Evolutionary conservation across 2,329 filamentous ascomycete species (phyloP), one percentile per base, ranked within the genome.

Genomic region (Gyromitra esculenta): DNA sequence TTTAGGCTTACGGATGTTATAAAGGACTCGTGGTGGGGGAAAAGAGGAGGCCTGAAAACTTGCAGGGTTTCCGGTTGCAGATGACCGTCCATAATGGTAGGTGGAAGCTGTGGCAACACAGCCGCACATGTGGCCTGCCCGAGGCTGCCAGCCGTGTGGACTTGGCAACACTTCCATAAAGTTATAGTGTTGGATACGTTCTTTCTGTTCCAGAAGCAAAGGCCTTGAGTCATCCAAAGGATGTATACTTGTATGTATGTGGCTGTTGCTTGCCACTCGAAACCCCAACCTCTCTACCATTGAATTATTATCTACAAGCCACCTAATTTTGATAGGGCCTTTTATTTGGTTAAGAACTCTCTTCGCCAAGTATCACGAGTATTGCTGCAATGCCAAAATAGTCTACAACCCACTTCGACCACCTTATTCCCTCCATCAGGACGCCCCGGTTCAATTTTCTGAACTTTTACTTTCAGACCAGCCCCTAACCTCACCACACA

Each of bases 331-430:
- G 13, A 13, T 48, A 11, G 25, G n/a, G 7, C 2, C 15, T 11
- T 37, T 21, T 62, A 37, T 11, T 5, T 45, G 18, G 15, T 35
- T 21, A 59, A 39, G 35, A 31, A 11, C 6, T n/a, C 45, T 54
- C 13, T 45, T 35, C 11, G 35, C 31, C 45, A 41, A 71, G 57
- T 31, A 71, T 25, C 62, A 15, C 31, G 35, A 74, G 56, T 3
- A 50, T 67, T 2, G 66, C 52, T 48, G 50, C 48, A 50, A 76
- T 41, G 15, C 73, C 73, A 48, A 73, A 76, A 54, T 76, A 60
- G 39, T 76, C 73, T 9, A 50, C 67, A 52, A 64, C 68, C 73
- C 73, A 76, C 18, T 21, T 21, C 18, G 18, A 21, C 18, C 21
- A 59, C 57, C 37, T 57, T 50, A 15, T 6, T 11, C 21, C 35